Percentiles rank a stretch among this genome's conserved stretches.
Evolutionary conservation across 768 basidiomycete genomes (phyloP).

Genomic region (Mrakia hoshinonis): DNA sequence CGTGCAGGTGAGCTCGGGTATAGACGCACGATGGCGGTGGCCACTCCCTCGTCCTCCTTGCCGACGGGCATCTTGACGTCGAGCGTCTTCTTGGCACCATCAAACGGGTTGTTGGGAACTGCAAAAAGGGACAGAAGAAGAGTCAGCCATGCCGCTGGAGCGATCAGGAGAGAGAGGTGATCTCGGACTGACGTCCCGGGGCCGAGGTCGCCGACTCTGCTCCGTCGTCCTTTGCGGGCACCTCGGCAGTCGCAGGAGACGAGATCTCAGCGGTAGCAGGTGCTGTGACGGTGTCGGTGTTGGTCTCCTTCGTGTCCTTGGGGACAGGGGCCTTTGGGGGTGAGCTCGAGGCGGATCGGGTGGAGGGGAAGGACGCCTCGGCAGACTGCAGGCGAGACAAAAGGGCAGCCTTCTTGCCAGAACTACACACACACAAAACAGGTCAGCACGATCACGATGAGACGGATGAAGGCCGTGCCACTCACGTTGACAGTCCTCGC

Average conservation of each 20-base stretch:
- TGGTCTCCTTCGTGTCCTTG: not conserved
- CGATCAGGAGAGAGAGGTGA: not conserved
- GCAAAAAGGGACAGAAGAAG: not conserved
- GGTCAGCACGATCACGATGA: not conserved
- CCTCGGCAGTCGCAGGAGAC: not conserved
- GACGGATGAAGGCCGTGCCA: not conserved
- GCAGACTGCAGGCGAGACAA: not conserved
- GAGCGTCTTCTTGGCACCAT: not conserved
- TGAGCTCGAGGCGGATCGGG: not conserved
- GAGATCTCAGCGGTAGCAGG: slow-evolving; percentile 6
- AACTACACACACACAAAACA: not conserved
- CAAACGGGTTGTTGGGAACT: slow-evolving; percentile 8
- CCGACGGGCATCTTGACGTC: not conserved
- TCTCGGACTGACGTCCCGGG: not conserved
- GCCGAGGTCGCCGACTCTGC: not conserved
- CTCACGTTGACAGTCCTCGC: not conserved
- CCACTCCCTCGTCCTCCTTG: not conserved
- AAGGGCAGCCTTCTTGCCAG: not conserved
- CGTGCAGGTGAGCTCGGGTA: fast-evolving
- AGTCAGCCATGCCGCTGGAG: not conserved
- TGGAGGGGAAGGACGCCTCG: slow-evolving; percentile 3
- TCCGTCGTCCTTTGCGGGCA: not conserved
- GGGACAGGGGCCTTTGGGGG: not conserved
- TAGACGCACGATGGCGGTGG: not conserved
- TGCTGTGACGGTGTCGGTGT: not conserved